Conservation (phyloP, 2,329 filamentous ascomycete genomes). For the Chaetomiaceae sp. region DNA sequence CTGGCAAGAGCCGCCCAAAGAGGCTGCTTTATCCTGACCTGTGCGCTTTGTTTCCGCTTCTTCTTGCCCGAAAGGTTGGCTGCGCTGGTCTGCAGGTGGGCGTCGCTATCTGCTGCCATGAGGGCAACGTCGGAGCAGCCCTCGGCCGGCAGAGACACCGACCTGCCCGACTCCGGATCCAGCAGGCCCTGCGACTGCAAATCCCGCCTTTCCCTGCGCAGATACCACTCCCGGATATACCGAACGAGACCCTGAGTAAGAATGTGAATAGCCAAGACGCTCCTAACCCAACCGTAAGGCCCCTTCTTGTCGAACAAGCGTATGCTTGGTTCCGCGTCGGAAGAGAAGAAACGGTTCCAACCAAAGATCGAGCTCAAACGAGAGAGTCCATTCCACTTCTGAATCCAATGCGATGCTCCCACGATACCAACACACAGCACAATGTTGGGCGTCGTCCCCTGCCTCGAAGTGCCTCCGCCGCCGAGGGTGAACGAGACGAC, state of each 20-base stretch:
- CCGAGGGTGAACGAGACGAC: slow-evolving; percentile 89
- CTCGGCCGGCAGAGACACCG: slow-evolving; percentile 33
- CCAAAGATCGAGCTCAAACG: slow-evolving; percentile 34
- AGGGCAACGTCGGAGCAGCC: slow-evolving; percentile 43
- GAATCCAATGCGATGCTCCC: slow-evolving; percentile 48
- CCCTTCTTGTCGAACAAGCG: slow-evolving; percentile 53
- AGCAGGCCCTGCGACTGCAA: slow-evolving; percentile 43
- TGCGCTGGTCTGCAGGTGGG: slow-evolving; percentile 48
- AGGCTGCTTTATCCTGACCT: slow-evolving; percentile 84
- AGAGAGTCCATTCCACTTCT: slow-evolving; percentile 44
- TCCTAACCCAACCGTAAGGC: slow-evolving; percentile 63
- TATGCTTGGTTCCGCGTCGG: slow-evolving; percentile 40
- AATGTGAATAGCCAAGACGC: slow-evolving; percentile 69
- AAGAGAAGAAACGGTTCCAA: slow-evolving; percentile 33
- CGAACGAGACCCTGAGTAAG: slow-evolving; percentile 68
- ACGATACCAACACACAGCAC: slow-evolving; percentile 69
- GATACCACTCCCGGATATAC: slow-evolving; percentile 65
- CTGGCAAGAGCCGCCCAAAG: slow-evolving; percentile 92
- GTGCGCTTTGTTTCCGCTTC: slow-evolving; percentile 84
- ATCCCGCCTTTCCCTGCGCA: slow-evolving; percentile 55
- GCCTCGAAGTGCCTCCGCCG: slow-evolving; percentile 67
- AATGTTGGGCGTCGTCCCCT: slow-evolving; percentile 67
- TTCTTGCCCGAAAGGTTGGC: slow-evolving; percentile 64
- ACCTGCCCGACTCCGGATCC: slow-evolving; percentile 62
- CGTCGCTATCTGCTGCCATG: slow-evolving; percentile 50